These are phyloP conservation scores for Sideroxylon spinosum DNA, from an alignment of 179 eudicot species.

Conservation along the genomic window DNA sequence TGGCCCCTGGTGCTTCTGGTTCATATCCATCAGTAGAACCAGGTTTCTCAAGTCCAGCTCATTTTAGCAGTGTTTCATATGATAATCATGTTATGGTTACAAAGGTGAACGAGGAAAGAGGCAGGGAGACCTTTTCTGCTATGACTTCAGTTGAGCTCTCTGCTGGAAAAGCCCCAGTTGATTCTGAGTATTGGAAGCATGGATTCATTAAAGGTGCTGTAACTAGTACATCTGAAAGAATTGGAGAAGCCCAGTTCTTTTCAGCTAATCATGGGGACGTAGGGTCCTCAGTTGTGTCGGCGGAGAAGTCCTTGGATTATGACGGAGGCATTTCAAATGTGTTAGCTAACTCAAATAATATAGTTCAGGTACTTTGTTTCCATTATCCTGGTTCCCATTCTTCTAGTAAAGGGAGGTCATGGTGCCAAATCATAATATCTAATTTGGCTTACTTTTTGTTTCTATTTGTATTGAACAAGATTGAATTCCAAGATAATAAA, in stretches of 20 bases:
- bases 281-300: slow-evolving; percentile 22
- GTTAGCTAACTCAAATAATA: slow-evolving; percentile 34
- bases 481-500: background rate
- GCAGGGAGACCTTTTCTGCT: slow-evolving; percentile 24
- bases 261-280: slow-evolving; percentile 34
- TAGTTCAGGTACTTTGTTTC: slow-evolving; percentile 44
- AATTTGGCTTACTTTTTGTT: background rate
- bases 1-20: slow-evolving; percentile 28
- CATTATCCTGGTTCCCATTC: slow-evolving; percentile 2
- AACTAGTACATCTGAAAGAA: slow-evolving; percentile 34
- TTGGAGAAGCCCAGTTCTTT: slow-evolving; percentile 30
- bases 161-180: slow-evolving; percentile 39
- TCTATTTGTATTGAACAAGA: background rate
- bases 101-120: slow-evolving; percentile 20
- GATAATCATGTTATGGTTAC: slow-evolving; percentile 24
- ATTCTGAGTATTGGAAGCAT: slow-evolving; percentile 52
- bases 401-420: slow-evolving; percentile 3
- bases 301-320: slow-evolving; percentile 35
- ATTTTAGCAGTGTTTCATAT: slow-evolving; percentile 23
- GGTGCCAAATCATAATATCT: background rate
- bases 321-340: slow-evolving; percentile 37
- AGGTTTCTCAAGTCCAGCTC: slow-evolving; percentile 24
- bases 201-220: slow-evolving; percentile 34
- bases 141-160: slow-evolving; percentile 29
- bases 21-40: slow-evolving; percentile 29